Conservation (phyloP, 805 yeast species). For the Candida easanensis region DNA sequence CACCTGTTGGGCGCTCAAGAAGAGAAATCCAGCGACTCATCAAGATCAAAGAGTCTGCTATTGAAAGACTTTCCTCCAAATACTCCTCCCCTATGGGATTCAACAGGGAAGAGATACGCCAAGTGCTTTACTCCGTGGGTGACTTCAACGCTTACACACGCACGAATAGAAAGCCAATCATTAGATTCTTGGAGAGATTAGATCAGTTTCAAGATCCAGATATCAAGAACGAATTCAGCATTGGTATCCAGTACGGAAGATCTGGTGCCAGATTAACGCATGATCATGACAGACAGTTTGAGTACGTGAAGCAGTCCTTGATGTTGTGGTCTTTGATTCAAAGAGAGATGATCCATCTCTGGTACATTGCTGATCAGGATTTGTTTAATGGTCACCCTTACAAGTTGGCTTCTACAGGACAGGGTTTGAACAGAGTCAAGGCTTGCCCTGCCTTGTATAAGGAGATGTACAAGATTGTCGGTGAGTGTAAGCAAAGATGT, state of each 20-base stretch:
- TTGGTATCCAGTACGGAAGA: conserved; percentile 65
- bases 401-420: conserved; percentile 69
- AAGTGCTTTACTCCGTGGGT: conserved; percentile 72
- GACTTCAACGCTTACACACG: conserved; percentile 73
- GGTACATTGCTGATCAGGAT: conserved; percentile 78
- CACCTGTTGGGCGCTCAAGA: conserved; percentile 57
- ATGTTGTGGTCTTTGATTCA: conserved; percentile 75
- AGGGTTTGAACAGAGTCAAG: conserved; percentile 75
- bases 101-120: conserved; percentile 62
- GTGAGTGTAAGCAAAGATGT: conserved; percentile 60
- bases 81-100: conserved; percentile 43
- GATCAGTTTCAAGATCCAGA: conserved; percentile 46
- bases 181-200: conserved; percentile 55
- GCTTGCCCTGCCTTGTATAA: conserved; percentile 67
- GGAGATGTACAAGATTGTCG: conserved; percentile 66
- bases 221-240: conserved; percentile 37
- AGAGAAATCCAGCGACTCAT: conserved; percentile 55
- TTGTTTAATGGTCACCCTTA: conserved; percentile 54
- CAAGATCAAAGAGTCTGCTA: conserved; percentile 64
- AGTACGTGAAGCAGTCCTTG: conserved; percentile 72
- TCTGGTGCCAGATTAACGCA: conserved; percentile 74
- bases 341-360: conserved; percentile 72
- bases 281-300: conserved; percentile 67
- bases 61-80: conserved; percentile 52
- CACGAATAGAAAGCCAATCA: conserved; percentile 66